Conservation (phyloP, 2,329 filamentous ascomycete genomes). For the Fusarium nanum region DNA sequence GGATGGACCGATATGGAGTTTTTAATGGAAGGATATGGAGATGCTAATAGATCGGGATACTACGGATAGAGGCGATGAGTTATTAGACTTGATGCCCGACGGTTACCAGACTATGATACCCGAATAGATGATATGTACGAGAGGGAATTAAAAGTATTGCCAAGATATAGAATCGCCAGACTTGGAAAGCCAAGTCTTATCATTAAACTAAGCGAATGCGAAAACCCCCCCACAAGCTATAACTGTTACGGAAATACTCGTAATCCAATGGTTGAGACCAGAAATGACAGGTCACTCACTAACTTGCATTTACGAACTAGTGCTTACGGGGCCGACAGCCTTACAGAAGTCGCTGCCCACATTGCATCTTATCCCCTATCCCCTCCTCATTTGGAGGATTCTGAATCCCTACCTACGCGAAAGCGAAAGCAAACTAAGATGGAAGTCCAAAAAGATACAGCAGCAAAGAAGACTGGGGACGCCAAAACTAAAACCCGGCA, state of each 20-base stretch:
- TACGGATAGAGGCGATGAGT: neutral
- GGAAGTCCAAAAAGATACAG: neutral
- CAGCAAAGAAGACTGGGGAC: neutral
- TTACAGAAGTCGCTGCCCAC: neutral
- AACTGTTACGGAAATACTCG: neutral
- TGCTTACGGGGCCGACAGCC: neutral
- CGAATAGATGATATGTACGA: neutral
- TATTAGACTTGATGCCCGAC: neutral
- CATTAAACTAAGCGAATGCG: neutral
- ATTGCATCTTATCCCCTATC: neutral
- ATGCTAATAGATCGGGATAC: constrained; percentile 1
- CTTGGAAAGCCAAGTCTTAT: neutral
- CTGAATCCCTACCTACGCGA: neutral
- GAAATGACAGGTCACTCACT: neutral
- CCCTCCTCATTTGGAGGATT: neutral
- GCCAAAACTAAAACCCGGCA: constrained; percentile 11
- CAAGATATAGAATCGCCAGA: neutral
- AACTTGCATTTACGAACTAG: neutral
- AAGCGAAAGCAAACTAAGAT: neutral
- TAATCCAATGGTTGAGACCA: too few relatives aligned
- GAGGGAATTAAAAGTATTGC: neutral
- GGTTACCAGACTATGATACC: neutral
- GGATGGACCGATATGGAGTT: constrained; percentile 43
- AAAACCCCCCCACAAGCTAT: neutral
- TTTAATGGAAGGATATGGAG: constrained; percentile 35